Evolutionary conservation across 495 filamentous ascomycete genomes (phyloP).

Genomic region (Physcia stellaris): DNA sequence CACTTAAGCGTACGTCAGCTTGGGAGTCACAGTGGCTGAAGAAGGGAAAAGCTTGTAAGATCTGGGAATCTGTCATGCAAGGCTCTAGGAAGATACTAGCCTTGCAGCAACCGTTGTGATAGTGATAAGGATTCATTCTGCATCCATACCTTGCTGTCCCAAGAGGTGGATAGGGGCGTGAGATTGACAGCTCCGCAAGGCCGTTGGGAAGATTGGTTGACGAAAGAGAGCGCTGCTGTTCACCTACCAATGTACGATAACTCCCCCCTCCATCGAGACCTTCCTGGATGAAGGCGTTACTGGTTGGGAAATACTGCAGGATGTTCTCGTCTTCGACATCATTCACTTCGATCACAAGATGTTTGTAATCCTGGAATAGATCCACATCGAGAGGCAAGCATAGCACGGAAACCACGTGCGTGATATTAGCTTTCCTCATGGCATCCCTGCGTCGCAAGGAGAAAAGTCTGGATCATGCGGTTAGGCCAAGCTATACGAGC

Average conservation of each 20-base stretch:
- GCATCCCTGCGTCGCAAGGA: conserved; percentile 53
- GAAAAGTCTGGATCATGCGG: conserved; percentile 41
- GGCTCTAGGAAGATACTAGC: too few relatives aligned
- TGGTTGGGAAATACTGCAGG: conserved; percentile 60
- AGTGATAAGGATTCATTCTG: too few relatives aligned
- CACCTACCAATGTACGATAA: conserved; percentile 68
- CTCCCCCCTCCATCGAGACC: conserved; percentile 50
- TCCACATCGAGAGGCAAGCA: conserved; percentile 40
- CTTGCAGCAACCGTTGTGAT: too few relatives aligned
- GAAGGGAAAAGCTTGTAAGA: too few relatives aligned
- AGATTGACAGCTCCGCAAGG: too few relatives aligned
- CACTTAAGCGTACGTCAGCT: conserved; percentile 63
- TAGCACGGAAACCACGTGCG: conserved; percentile 80
- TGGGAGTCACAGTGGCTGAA: too few relatives aligned
- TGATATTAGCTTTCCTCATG: conserved; percentile 61
- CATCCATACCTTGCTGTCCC: too few relatives aligned
- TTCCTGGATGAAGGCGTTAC: conserved; percentile 68
- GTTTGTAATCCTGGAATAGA: conserved; percentile 44
- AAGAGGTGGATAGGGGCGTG: too few relatives aligned
- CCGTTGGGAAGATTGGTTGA: too few relatives aligned
- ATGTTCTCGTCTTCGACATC: conserved; percentile 81
- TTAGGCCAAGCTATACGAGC: conserved; percentile 2
- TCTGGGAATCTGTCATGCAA: too few relatives aligned
- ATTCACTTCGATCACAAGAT: conserved; percentile 70
- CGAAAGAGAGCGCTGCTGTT: too few relatives aligned